A percentile compares a stretch with the other conserved stretches of the same genome.
phyloP scores from a whole-genome alignment of 345 rosid species.

The Citrus australasica region DNA sequence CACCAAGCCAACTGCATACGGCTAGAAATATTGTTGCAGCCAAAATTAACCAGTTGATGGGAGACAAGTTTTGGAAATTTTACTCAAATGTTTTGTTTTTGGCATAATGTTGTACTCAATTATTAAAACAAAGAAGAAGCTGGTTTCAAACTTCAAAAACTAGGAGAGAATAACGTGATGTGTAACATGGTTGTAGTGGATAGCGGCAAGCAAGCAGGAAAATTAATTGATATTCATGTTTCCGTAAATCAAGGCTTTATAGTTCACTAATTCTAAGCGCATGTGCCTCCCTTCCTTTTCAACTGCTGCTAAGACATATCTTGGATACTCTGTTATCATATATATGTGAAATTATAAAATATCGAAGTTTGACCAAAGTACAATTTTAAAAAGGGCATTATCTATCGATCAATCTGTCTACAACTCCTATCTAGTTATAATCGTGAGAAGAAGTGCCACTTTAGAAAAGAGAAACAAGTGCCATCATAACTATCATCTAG shows the following conservation, averaged over 20 bases:
- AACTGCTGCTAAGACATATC: neutral
- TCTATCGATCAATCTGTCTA: neutral
- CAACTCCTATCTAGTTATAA: neutral
- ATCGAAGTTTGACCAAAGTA: neutral
- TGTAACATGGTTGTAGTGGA: constrained; percentile 1
- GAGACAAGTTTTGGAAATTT: neutral
- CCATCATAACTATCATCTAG: neutral
- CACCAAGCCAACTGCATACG: constrained; percentile 1
- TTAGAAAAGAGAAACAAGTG: neutral
- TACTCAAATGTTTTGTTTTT: neutral
- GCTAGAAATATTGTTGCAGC: neutral
- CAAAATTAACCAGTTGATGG: neutral
- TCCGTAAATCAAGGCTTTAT: constrained; percentile 18
- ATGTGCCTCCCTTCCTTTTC: constrained; percentile 9
- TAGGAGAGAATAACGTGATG: neutral
- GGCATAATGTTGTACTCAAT: neutral
- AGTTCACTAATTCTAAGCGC: constrained; percentile 4
- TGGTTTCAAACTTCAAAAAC: constrained; percentile 1
- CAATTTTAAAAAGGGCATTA: neutral
- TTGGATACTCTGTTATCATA: neutral
- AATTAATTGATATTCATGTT: neutral
- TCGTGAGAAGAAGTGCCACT: neutral
- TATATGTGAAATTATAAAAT: neutral
- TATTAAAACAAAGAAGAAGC: neutral
- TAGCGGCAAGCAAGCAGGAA: constrained; percentile 4